phyloP scores from a whole-genome alignment of 2,329 filamentous ascomycete species.

The Xylaria sp. region DNA sequence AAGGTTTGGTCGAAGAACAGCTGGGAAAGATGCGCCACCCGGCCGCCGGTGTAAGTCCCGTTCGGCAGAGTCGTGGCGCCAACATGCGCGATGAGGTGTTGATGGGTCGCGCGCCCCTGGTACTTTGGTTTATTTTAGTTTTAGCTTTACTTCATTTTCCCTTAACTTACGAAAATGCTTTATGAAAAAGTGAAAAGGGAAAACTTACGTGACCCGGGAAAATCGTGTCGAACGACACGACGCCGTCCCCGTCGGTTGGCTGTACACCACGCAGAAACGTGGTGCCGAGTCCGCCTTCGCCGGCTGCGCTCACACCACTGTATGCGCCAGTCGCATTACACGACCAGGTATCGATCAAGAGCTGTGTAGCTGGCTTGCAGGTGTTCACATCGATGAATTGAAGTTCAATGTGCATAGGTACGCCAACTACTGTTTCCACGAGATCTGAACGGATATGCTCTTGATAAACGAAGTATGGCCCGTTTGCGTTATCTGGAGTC shows the following conservation, averaged over 20 bases:
- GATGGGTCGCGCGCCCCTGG: conserved; percentile 53
- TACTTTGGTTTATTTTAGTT: no score
- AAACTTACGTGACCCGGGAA: conserved; percentile 60
- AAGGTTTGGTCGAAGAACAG: conserved; percentile 55
- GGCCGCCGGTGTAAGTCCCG: conserved; percentile 53
- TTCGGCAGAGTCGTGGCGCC: conserved; percentile 50
- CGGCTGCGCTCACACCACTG: conserved; percentile 48
- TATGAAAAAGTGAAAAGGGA: no score
- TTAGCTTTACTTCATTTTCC: no score
- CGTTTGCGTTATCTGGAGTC: conserved; percentile 55
- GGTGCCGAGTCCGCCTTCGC: conserved; percentile 51
- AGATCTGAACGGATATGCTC: conserved; percentile 55
- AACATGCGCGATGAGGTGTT: conserved; percentile 54
- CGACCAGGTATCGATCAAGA: conserved; percentile 58
- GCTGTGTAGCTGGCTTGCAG: conserved; percentile 52
- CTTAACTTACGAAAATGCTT: no score
- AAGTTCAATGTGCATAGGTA: conserved; percentile 56
- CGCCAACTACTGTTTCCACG: conserved; percentile 52
- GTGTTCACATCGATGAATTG: conserved; percentile 59
- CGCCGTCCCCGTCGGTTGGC: conserved; percentile 57
- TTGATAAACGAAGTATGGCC: conserved; percentile 58
- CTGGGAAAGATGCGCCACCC: conserved; percentile 56
- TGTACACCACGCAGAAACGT: conserved; percentile 62
- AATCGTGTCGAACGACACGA: conserved; percentile 59
- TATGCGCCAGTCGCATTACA: conserved; percentile 59